Evolutionary conservation across 257 asterid species (phyloP), one percentile per base, ranked within the genome.

Genomic region (Przewalskia tangutica): DNA sequence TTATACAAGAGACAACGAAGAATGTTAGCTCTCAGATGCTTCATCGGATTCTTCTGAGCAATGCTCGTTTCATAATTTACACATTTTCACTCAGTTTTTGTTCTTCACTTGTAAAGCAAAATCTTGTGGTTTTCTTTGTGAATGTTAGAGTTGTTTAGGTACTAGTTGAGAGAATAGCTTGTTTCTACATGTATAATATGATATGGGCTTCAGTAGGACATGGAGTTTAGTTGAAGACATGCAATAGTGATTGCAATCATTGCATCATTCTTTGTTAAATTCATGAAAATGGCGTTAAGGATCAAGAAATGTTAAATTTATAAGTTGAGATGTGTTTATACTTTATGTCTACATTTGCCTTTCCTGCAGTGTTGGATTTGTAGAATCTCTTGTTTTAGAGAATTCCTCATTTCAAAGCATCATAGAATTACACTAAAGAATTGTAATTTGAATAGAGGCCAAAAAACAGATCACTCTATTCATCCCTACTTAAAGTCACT

Each of bases 1-100:
- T 85, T 86, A 89, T 84, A 84, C 97, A 34, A 87, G 85, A 85
- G 97, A 94, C 23, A 64, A 84, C 8, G 86, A 84, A 11, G 90
- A 89, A 63, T 94, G 98, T 88, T 96, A 85, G 89, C 77, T 62
- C 5, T 56, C 18, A 1, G 78, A 71, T 18, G 59, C 59, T 46
- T 42, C 36, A 42, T 18, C 5, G 18, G 34, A 34, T 58, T 55
- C 53, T 58, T 53, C 34, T 44, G 53, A 44, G 79, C 79, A 27
- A 38, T 73, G 60, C 34, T 73, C n/a, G 10, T 50, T 16, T 20
- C 44, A 77, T 53, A 32, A 51, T 63, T 27, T 12, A 4, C n/a
- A 11, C 18, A 3, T 11, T 63, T 63, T 63, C 70, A 27, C 42
- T 63, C 70, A 11, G 2, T 63, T 32, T 75, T 50, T 48, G 23